Evolutionary conservation across 2,329 filamentous ascomycete species (phyloP), one percentile per base, ranked within the genome.

Genomic region (Botryotinia calthae): DNA sequence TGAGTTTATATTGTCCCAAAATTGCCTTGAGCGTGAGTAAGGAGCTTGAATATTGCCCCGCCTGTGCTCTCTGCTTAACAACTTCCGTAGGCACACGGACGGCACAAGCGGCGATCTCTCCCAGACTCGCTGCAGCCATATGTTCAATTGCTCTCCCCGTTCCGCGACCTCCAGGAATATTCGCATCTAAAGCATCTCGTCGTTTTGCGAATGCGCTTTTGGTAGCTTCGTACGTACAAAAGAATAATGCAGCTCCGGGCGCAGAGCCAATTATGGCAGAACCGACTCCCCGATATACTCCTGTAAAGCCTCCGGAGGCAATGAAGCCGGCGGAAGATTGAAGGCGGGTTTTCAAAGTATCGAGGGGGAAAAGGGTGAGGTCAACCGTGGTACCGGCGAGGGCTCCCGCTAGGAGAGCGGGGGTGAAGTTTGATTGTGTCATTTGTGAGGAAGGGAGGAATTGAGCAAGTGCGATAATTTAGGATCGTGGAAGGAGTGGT

Each of bases 331-430:
- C 82, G 65, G 88, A 88, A 76, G 94, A 94, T 85, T 99, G 96
- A 10, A 99, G 93, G 25, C 96, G 94, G 61, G 97, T 99, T 85
- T 99, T 99, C 81, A 99, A 91, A 0, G 96, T 99, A 87, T 99
- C 97, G 86, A 99, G 94, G 0, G 96, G 96, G 86, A 93, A 99
- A 81, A 99, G 93, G 72, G 94, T 94, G 80, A 97, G 91, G 88
- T 99, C 96, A 83, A 98, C 96, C 22, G 95, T 97, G 65, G 96
- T 96, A 81, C 96, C 96, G 77, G 96, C 96, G 77, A 98, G 85
- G 80, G 91, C 96, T 82, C 96, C 96, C 78, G 96, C 94, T 86
- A 91, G 82, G 79, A 91, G 88, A 79, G 89, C 88, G 40, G 87
- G 86, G 71, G 86, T 85, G 84, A 89, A 90, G 79, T 85, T 81